Percentiles rank a stretch among this genome's conserved stretches.
Evolutionary conservation across 2,329 filamentous ascomycete genomes (phyloP).

Genomic region (Ascochyta viciae-villosae): DNA sequence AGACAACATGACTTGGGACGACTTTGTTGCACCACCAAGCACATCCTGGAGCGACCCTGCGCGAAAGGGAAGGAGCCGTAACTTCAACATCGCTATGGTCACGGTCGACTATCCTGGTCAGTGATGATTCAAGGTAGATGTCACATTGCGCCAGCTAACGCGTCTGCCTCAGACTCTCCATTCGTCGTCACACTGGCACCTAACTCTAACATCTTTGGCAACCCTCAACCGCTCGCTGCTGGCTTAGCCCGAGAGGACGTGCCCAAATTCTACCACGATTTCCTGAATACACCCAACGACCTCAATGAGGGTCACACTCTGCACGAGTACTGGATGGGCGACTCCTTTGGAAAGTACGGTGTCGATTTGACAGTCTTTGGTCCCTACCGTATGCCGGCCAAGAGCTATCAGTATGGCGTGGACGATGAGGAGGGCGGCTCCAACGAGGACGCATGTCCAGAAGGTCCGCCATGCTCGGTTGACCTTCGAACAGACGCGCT

Average conservation of each 20-base stretch:
- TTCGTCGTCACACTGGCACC: constrained; percentile 58
- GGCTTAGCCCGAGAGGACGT: constrained; percentile 56
- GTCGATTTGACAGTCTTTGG: constrained; percentile 63
- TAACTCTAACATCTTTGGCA: constrained; percentile 59
- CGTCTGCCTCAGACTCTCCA: constrained; percentile 45
- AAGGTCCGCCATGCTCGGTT: constrained; percentile 53
- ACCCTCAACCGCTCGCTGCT: constrained; percentile 56
- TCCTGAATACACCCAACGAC: constrained; percentile 59
- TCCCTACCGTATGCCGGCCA: constrained; percentile 57
- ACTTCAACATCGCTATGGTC: constrained; percentile 65
- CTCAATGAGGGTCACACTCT: constrained; percentile 61
- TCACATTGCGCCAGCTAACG: background rate
- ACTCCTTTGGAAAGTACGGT: constrained; percentile 60
- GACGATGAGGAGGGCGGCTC: constrained; percentile 53
- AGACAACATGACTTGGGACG: constrained; percentile 58
- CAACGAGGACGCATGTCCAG: constrained; percentile 59
- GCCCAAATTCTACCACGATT: constrained; percentile 59
- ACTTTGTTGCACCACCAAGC: constrained; percentile 57
- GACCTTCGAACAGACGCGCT: constrained; percentile 60
- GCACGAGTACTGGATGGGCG: constrained; percentile 66
- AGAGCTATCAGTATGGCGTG: constrained; percentile 60
- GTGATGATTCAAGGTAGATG: background rate
- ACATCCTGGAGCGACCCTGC: constrained; percentile 58
- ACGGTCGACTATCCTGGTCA: constrained; percentile 57
- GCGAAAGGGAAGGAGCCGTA: constrained; percentile 55